phyloP scores from a whole-genome alignment of 345 rosid species.

The Linum tenue region DNA sequence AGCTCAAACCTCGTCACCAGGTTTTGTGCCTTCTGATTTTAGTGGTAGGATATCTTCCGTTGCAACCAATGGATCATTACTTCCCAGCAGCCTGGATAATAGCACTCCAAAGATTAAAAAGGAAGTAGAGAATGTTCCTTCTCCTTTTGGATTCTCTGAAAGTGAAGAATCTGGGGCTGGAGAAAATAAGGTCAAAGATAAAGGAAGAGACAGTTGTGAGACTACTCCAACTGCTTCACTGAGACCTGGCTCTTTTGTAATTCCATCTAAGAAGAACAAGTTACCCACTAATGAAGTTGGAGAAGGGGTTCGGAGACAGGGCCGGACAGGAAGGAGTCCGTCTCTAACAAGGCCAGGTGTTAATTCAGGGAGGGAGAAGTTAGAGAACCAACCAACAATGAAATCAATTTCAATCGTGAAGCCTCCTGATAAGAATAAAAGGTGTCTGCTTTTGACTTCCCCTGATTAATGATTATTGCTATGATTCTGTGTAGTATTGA shows the following conservation, averaged over 20 bases:
- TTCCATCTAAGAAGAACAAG: constrained; percentile 52
- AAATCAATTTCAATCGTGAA: constrained; percentile 56
- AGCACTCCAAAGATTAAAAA: constrained; percentile 42
- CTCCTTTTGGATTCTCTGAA: constrained; percentile 64
- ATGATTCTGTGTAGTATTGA: constrained; percentile 8
- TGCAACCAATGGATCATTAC: constrained; percentile 40
- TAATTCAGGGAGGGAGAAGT: constrained; percentile 50
- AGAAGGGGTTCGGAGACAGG: constrained; percentile 66
- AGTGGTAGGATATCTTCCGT: constrained; percentile 42
- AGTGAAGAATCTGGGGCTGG: constrained; percentile 89
- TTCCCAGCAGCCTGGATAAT: constrained; percentile 31
- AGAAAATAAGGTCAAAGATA: constrained; percentile 52
- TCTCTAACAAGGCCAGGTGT: constrained; percentile 41
- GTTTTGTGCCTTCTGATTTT: constrained; percentile 48
- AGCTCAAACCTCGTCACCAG: constrained; percentile 44
- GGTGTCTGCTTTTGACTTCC: constrained; percentile 27
- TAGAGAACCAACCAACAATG: constrained; percentile 39
- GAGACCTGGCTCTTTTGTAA: constrained; percentile 36
- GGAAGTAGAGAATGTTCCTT: constrained; percentile 52
- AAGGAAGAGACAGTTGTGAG: constrained; percentile 46
- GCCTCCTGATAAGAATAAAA: constrained; percentile 58
- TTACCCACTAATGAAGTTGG: constrained; percentile 48
- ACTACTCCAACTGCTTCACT: constrained; percentile 34
- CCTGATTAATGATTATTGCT: no score
- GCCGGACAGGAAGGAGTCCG: constrained; percentile 57